phyloP scores from a whole-genome alignment of 176 grass and related monocot genomes.

The Ampelocalamus luodianensis region DNA sequence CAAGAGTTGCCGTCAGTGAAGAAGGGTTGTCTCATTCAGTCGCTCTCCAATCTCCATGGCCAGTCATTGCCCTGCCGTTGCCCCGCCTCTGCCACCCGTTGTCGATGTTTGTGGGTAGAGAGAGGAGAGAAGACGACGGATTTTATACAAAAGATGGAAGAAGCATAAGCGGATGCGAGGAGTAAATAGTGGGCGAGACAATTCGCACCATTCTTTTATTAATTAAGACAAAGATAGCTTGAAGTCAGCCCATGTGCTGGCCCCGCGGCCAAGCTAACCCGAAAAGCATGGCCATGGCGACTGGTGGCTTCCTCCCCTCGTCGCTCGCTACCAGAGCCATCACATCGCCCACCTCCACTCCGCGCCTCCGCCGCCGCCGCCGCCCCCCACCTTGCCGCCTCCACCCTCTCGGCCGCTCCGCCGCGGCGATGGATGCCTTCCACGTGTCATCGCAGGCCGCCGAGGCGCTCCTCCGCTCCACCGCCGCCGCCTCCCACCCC shows the following conservation, averaged over 20 bases:
- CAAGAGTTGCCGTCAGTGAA: too few relatives aligned
- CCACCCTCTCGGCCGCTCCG: background rate
- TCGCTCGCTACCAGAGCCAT: background rate
- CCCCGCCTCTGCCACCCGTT: too few relatives aligned
- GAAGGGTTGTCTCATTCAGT: too few relatives aligned
- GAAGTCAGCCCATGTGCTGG: background rate
- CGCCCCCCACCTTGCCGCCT: background rate
- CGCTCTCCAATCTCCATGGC: too few relatives aligned
- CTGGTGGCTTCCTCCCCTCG: background rate
- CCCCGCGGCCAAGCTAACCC: background rate
- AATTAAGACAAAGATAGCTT: too few relatives aligned
- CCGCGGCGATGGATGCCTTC: constrained; percentile 44
- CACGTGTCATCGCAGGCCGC: constrained; percentile 34
- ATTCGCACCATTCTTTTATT: too few relatives aligned
- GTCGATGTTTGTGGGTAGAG: too few relatives aligned
- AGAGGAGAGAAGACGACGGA: too few relatives aligned
- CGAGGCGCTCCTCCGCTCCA: constrained; percentile 44
- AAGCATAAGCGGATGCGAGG: too few relatives aligned
- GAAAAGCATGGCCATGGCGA: constrained; percentile 35
- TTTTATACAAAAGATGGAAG: too few relatives aligned
- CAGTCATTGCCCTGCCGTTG: too few relatives aligned
- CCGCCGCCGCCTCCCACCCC: background rate
- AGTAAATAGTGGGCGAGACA: too few relatives aligned
- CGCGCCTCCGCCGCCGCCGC: background rate
- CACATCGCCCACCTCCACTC: background rate